Evolutionary conservation across 306 rosid species (phyloP).

Genomic region (Prinsepia uniflora): DNA sequence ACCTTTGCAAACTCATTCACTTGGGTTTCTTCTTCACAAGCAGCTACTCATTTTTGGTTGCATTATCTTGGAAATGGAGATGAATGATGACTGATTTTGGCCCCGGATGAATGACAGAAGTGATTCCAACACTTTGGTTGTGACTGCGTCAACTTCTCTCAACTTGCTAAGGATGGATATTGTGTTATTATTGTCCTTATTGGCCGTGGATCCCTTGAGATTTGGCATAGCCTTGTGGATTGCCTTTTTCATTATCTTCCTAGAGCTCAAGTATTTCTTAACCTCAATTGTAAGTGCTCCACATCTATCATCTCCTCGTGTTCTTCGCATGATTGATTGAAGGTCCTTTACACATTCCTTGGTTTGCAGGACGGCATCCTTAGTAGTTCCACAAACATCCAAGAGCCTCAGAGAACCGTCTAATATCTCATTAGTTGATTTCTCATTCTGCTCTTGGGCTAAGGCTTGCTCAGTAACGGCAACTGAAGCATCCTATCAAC

Average conservation of each 20-base stretch:
- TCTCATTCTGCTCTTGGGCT: conserved; percentile 23
- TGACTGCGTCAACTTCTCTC: conserved; percentile 30
- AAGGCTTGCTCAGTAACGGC: conserved; percentile 35
- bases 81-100: conserved; percentile 19
- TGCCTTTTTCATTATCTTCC: conserved; percentile 30
- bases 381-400: conserved; percentile 22
- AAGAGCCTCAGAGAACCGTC: conserved; percentile 37
- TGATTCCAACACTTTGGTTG: conserved; percentile 26
- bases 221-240: conserved; percentile 22
- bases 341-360: conserved; percentile 35
- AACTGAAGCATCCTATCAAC: conserved; percentile 17
- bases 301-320: background rate
- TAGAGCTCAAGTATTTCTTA: conserved; percentile 35
- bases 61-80: conserved; percentile 27
- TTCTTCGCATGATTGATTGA: conserved; percentile 30
- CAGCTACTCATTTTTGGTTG: background rate
- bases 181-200: conserved; percentile 5
- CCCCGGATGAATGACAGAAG: conserved; percentile 25
- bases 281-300: conserved; percentile 21
- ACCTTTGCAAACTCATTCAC: conserved; percentile 12
- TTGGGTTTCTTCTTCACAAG: conserved; percentile 1
- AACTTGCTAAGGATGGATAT: conserved; percentile 16
- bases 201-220: conserved; percentile 1
- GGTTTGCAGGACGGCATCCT: conserved; percentile 7
- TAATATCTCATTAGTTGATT: conserved; percentile 31